A percentile compares a stretch with the other conserved stretches of the same genome.
Evolutionary conservation across 306 rosid species (phyloP).

Genomic region (Gastrolobium villosum): DNA sequence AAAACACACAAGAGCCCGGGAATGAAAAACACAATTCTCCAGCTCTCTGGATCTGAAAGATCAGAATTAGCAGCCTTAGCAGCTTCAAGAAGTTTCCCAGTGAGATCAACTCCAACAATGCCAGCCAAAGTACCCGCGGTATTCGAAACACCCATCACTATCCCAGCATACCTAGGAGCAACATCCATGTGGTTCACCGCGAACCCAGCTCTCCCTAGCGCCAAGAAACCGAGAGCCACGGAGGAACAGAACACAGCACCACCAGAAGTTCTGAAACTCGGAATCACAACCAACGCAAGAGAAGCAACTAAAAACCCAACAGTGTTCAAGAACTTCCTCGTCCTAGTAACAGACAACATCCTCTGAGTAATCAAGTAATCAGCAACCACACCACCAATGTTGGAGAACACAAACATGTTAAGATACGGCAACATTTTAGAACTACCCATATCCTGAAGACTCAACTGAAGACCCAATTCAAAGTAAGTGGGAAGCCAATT

Average conservation of each 20-base stretch:
- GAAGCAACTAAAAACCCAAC: constrained; percentile 88
- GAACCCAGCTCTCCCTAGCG: constrained; percentile 96
- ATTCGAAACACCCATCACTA: constrained; percentile 97
- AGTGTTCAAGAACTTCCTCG: constrained; percentile 88
- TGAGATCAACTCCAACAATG: constrained; percentile 87
- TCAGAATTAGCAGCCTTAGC: constrained; percentile 75
- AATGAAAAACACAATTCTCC: constrained; percentile 83
- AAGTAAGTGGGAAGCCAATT: constrained; percentile 99
- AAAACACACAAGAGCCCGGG: constrained; percentile 89
- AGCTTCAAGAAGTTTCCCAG: constrained; percentile 92
- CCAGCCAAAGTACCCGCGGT: constrained; percentile 98
- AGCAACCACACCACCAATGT: constrained; percentile 90
- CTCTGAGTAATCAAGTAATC: constrained; percentile 83
- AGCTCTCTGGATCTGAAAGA: constrained; percentile 89
- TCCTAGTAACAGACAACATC: constrained; percentile 77
- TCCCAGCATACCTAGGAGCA: constrained; percentile 97
- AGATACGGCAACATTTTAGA: constrained; percentile 96
- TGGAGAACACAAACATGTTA: constrained; percentile 95
- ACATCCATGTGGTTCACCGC: constrained; percentile 98
- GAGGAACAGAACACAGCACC: constrained; percentile 98
- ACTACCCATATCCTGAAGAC: constrained; percentile 99
- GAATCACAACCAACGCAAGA: constrained; percentile 78
- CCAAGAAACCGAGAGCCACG: constrained; percentile 96
- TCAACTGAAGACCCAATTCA: constrained; percentile 89
- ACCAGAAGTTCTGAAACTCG: constrained; percentile 80